Evolutionary conservation across 2,329 filamentous ascomycete species (phyloP), one percentile per base, ranked within the genome.

Genomic region (Nigrospora sphaerica): DNA sequence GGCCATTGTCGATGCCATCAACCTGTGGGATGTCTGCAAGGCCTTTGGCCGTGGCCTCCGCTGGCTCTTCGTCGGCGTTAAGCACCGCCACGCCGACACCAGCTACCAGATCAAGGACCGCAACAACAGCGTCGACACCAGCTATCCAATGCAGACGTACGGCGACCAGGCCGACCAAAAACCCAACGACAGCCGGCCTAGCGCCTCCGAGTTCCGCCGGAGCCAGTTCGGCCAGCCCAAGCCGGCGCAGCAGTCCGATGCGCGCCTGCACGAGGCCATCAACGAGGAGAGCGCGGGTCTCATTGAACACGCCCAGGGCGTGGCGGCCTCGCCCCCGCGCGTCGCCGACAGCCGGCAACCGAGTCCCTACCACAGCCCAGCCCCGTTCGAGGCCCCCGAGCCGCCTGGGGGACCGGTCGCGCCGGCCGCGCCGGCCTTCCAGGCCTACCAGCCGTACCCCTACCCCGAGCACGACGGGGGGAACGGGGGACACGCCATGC

Each of bases 11-110:
- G 84, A 92, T 56, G 83, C 87, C 1, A 74, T 90, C 61, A 93
- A 93, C 57, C 76, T 86, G 0, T 88, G 87, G 83, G 89, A 95
- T 62, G 77, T 95, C 37, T 67, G 88, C 58, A 95, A 91, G 66
- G 86, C 86, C 0, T 81, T 86, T 50, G 86, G 84, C 10, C 78
- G 89, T 43, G 85, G 86, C 18, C 78, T 88, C 56, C 78, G 85
- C 55, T 95, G 89, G 90, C 70, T 95, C 17, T 84, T 91, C 52
- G 80, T 88, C 14, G 88, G 88, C 37, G 75, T 80, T 45, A 84
- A 80, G 61, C 65, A 71, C 50, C 77, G 85, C 49, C 72, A 74
- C 54, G 58, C 73, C 16, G 77, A 81, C 50, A 46, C 64, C 36
- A 77, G 73, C 54, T 80, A 80, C 55, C 63, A 66, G 49, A 53